These are phyloP conservation scores for Xylaria sp. DNA, from an alignment of 2,329 filamentous ascomycete genomes.

Conservation along the genomic window DNA sequence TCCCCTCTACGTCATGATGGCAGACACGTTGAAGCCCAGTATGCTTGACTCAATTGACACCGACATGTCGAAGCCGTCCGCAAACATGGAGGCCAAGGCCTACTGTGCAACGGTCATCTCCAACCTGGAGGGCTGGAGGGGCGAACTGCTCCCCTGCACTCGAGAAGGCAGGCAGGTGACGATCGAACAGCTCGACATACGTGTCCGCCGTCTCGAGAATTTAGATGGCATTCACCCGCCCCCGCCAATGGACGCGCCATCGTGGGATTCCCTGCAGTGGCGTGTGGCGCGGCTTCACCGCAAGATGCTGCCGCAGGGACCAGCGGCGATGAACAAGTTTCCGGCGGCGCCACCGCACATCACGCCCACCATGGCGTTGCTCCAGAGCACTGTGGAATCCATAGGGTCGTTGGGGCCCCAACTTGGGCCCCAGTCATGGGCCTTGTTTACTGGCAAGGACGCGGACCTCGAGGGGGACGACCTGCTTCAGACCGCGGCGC, in stretches of 20 bases:
- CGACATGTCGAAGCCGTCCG: background rate
- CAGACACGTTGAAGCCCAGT: slow-evolving; percentile 20
- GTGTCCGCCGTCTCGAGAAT: slow-evolving; percentile 40
- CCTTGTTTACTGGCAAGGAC: slow-evolving; percentile 15
- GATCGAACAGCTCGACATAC: slow-evolving; percentile 40
- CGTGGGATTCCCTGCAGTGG: slow-evolving; percentile 45
- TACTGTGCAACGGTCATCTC: slow-evolving; percentile 44
- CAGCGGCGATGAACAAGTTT: background rate
- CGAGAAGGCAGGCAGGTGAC: slow-evolving; percentile 23
- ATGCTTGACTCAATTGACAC: slow-evolving; percentile 15
- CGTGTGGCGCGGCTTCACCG: slow-evolving; percentile 41
- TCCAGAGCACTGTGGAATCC: slow-evolving; percentile 31
- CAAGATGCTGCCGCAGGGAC: slow-evolving; percentile 34
- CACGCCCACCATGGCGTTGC: slow-evolving; percentile 30
- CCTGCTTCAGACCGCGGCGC: slow-evolving; percentile 30
- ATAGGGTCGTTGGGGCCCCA: slow-evolving; percentile 14
- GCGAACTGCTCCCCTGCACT: slow-evolving; percentile 7
- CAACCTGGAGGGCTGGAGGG: slow-evolving; percentile 42
- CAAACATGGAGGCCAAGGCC: slow-evolving; percentile 32
- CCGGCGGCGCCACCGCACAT: slow-evolving; percentile 27
- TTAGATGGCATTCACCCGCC: slow-evolving; percentile 37
- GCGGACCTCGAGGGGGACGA: slow-evolving; percentile 28
- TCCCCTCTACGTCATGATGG: slow-evolving; percentile 14
- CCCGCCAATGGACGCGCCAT: slow-evolving; percentile 41
- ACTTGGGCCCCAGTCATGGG: slow-evolving; percentile 23